phyloP scores from a whole-genome alignment of 805 yeast species.

The Myxozyma neglecta region DNA sequence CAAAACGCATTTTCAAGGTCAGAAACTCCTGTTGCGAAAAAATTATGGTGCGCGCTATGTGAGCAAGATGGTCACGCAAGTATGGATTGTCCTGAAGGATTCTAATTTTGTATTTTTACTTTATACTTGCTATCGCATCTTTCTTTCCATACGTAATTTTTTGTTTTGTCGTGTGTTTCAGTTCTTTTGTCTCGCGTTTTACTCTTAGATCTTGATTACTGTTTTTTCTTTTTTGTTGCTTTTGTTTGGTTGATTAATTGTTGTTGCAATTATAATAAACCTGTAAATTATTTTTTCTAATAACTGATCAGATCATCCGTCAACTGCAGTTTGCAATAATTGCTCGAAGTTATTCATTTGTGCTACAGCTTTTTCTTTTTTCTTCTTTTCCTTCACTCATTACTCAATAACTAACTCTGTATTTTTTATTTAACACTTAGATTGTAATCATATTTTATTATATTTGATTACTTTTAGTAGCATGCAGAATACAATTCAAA shows the following conservation, averaged over 20 bases:
- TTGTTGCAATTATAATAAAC: too few species aligned
- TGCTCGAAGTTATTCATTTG: too few species aligned
- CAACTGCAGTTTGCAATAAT: too few species aligned
- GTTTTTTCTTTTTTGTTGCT: background rate
- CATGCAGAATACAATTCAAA: too few species aligned
- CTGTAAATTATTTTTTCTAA: too few species aligned
- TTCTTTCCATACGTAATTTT: background rate
- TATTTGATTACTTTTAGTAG: too few species aligned
- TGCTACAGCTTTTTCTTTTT: too few species aligned
- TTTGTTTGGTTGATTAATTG: background rate
- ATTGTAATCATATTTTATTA: too few species aligned
- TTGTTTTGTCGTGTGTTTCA: background rate
- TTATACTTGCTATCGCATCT: background rate
- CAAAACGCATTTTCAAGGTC: background rate
- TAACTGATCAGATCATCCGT: too few species aligned
- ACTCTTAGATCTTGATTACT: background rate
- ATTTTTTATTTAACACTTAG: too few species aligned
- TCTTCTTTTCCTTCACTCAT: too few species aligned
- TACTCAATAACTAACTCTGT: too few species aligned
- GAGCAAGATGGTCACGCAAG: constrained; percentile 88
- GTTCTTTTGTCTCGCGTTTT: background rate
- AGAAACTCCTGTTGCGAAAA: constrained; percentile 74
- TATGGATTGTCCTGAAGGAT: constrained; percentile 73
- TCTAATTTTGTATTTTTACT: background rate
- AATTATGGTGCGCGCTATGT: constrained; percentile 89